Evolutionary conservation across 139 green algal genomes (phyloP), one percentile per base, ranked within the genome.

Genomic region (Coccomyxa sp.): DNA sequence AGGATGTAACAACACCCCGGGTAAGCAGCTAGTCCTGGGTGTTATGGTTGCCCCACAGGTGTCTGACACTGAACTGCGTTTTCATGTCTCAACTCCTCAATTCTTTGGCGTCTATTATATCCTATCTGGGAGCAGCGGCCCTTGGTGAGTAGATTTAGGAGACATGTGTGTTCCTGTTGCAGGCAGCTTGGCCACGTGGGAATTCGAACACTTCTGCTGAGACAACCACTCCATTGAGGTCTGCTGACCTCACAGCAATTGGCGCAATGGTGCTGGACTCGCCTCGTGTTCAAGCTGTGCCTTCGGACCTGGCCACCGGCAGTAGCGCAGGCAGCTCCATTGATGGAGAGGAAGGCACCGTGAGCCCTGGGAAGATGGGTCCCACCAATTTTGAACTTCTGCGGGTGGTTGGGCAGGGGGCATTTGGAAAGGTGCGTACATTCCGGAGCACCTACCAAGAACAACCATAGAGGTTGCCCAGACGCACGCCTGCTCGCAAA

Each of bases 321-420:
- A 51, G 38, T 7, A 51, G 38, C 38, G 38, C 38, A 51, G 38
- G 38, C 38, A 51, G 38, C 38, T 51, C 38, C 38, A 51, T 51
- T 7, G 38, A 51, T 7, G 38, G 38, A 51, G 38, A n/a, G 27
- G 71, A 38, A 16, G 21, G 71, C 23, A 18, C 25, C 27, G 21
- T 18, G 23, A 38, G 27, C 25, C n/a, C 71, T n/a, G 31, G 23
- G 23, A 92, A 90, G 83, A 68, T 97, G 27, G 90, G 91, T 0
- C 94, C 95, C 11, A 85, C 91, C 25, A 94, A 98, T 86, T 99
- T 99, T 89, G 92, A 98, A 78, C 87, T 99, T 82, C 88, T 99
- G 78, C 84, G 91, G 0, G 93, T 99, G 12, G 95, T 99, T 71
- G 96, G 96, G 0, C 95, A 99, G 87, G 96, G 96, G 45, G 94